These are phyloP conservation scores for Agaricus blazei DNA, from an alignment of 768 basidiomycete genomes.

Conservation along the genomic window DNA sequence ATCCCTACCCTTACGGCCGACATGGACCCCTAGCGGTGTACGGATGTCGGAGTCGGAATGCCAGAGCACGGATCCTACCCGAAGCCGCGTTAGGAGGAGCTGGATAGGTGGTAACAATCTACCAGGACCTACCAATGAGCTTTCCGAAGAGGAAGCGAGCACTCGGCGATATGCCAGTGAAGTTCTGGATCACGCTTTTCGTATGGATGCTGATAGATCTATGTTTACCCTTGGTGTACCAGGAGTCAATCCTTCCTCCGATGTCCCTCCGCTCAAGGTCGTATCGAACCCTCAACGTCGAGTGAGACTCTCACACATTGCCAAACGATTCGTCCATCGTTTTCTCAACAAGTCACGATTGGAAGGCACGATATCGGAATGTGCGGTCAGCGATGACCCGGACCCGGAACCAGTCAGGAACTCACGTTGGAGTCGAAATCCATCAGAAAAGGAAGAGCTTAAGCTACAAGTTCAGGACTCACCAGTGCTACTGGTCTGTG, in stretches of 20 bases:
- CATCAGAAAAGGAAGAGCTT: not conserved
- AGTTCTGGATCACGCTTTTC: slow-evolving; percentile 3
- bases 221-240: not conserved
- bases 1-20: slow-evolving; percentile 4
- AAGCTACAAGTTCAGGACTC: not conserved
- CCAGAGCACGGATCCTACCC: not conserved
- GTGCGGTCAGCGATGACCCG: not conserved
- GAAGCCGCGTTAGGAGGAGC: not conserved
- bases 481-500: not conserved
- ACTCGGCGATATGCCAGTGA: slow-evolving; percentile 2
- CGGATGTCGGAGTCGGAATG: slow-evolving; percentile 1
- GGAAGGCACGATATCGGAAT: not conserved
- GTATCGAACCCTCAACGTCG: not conserved
- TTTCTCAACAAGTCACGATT: not conserved
- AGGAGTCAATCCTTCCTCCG: not conserved
- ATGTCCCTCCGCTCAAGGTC: not conserved
- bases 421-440: not conserved
- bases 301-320: not conserved
- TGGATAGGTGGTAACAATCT: not conserved
- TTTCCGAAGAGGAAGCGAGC: slow-evolving; percentile 1
- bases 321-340: not conserved
- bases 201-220: not conserved
- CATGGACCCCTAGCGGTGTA: slow-evolving; percentile 11
- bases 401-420: not conserved
- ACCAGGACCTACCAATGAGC: not conserved